These are phyloP conservation scores for Malus sieversii DNA, from an alignment of 306 rosid species.

Conservation along the genomic window DNA sequence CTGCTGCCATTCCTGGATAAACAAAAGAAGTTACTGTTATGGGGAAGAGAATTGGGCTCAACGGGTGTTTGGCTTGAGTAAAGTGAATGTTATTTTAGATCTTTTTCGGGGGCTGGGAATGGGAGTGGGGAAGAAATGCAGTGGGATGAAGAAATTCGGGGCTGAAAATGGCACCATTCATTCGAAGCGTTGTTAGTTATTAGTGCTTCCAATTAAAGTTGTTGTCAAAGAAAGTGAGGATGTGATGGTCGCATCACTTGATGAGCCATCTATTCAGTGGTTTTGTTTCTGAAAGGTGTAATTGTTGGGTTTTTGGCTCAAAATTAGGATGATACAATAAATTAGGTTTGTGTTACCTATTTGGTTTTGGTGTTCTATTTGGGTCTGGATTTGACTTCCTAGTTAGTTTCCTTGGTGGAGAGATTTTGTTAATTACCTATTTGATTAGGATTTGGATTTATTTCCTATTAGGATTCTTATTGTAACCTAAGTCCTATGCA, in stretches of 20 bases:
- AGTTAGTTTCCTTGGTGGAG: too few species aligned
- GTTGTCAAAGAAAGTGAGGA: background rate
- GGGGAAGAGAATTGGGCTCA: background rate
- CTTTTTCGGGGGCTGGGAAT: background rate
- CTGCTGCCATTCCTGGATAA: background rate
- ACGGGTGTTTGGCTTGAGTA: background rate
- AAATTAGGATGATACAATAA: too few species aligned
- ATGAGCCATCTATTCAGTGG: background rate
- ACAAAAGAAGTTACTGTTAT: background rate
- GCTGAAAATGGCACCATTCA: background rate
- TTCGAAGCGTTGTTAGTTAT: background rate
- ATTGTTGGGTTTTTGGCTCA: too few species aligned
- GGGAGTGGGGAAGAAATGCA: background rate
- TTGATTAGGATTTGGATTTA: too few species aligned
- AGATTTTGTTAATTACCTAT: too few species aligned
- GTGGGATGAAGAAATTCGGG: background rate
- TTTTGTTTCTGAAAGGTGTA: background rate
- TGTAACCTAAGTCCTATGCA: too few species aligned
- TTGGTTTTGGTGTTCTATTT: too few species aligned
- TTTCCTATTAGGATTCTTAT: too few species aligned
- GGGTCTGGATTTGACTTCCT: too few species aligned
- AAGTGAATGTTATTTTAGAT: background rate
- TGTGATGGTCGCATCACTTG: background rate
- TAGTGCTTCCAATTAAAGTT: background rate
- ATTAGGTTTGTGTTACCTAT: too few species aligned